Evolutionary conservation across 2,329 filamentous ascomycete genomes (phyloP).

Genomic region (Metarhizium album): DNA sequence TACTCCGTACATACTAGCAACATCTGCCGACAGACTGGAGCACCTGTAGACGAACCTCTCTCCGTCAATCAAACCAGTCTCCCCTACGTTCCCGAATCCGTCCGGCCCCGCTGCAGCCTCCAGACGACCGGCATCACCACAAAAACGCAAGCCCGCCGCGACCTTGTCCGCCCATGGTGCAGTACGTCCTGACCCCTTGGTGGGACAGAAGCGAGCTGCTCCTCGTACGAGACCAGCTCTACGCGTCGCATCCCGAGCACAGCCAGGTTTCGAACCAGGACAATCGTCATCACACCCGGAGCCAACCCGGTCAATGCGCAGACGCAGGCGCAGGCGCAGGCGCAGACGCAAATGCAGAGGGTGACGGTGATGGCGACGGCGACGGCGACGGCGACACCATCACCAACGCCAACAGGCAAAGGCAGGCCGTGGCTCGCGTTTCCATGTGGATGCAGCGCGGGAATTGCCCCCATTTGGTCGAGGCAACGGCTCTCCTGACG

Average conservation of each 20-base stretch:
- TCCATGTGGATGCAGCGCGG: slow-evolving; percentile 63
- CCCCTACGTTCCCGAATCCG: too few species aligned
- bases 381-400: not conserved
- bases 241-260: slow-evolving; percentile 19
- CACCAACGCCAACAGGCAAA: slow-evolving; percentile 26
- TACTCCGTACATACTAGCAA: too few species aligned
- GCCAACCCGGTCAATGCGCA: not conserved
- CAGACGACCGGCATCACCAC: too few species aligned
- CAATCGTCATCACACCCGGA: not conserved
- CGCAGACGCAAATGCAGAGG: too few species aligned
- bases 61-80: too few species aligned
- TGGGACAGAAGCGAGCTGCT: slow-evolving; percentile 55
- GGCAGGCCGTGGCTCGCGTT: slow-evolving; percentile 44
- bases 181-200: slow-evolving; percentile 67
- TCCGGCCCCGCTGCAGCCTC: too few species aligned
- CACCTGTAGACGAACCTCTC: too few species aligned
- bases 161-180: slow-evolving; percentile 39
- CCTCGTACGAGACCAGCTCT: slow-evolving; percentile 53
- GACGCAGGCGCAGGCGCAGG: too few species aligned
- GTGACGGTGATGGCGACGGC: too few species aligned
- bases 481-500: slow-evolving; percentile 64
- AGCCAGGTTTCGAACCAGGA: not conserved
- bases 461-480: slow-evolving; percentile 67
- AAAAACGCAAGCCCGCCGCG: too few species aligned
- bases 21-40: too few species aligned